phyloP scores from a whole-genome alignment of 108 stramenopile genomes.

The Phaeodactylum tricornutum region DNA sequence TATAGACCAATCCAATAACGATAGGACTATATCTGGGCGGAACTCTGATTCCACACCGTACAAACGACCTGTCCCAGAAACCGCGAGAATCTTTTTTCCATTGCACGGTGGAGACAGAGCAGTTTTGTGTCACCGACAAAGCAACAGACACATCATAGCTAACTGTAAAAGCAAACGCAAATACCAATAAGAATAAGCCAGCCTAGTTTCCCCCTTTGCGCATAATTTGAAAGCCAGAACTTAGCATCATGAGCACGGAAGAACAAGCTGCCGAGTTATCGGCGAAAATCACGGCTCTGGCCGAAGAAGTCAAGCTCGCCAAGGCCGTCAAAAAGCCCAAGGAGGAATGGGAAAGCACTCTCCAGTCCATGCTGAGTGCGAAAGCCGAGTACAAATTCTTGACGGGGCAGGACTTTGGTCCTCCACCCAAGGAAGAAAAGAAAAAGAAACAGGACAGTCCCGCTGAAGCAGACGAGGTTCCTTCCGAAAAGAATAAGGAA shows the following conservation, averaged over 20 bases:
- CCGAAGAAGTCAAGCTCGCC: slow-evolving; percentile 54
- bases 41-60: no score
- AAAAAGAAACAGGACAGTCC: slow-evolving; percentile 12
- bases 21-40: no score
- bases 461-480: slow-evolving; percentile 29
- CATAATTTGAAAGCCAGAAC: no score
- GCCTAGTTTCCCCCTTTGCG: no score
- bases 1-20: no score
- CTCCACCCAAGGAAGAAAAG: slow-evolving; percentile 29
- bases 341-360: slow-evolving; percentile 67
- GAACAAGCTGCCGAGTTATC: slow-evolving; percentile 36
- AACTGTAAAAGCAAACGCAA: no score
- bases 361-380: slow-evolving; percentile 60
- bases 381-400: slow-evolving; percentile 53
- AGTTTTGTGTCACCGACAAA: no score
- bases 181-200: no score
- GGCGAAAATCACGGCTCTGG: slow-evolving; percentile 52
- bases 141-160: no score
- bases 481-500: slow-evolving; percentile 74
- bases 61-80: no score
- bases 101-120: no score
- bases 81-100: no score
- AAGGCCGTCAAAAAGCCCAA: slow-evolving; percentile 63
- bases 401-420: slow-evolving; percentile 54
- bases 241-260: slow-evolving; percentile 17